phyloP scores from a whole-genome alignment of 805 yeast species.

The Kregervanrija pseudodelftensis region DNA sequence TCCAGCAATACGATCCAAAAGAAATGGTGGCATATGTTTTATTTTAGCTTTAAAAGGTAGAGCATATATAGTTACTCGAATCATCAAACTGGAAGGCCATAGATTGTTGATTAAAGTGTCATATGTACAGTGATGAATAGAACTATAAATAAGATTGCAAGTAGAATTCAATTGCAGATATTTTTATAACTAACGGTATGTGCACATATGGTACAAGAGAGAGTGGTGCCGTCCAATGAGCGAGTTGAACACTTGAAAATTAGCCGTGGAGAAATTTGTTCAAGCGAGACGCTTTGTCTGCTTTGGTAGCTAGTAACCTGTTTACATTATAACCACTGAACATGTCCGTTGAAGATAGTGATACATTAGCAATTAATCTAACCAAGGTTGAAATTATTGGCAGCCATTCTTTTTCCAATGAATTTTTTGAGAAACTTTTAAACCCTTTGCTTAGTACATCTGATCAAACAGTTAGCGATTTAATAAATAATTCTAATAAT shows the following conservation, averaged over 20 bases:
- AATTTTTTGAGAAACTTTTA: conserved; percentile 38
- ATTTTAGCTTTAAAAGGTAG: conserved; percentile 18
- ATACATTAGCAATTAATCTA: conserved; percentile 16
- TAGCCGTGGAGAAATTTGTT: too few relatives aligned
- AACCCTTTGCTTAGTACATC: conserved; percentile 34
- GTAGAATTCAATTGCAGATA: too few relatives aligned
- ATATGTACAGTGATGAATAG: conserved; percentile 18
- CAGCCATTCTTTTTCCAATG: conserved; percentile 29
- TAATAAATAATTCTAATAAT: conserved; percentile 23
- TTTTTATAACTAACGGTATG: too few relatives aligned
- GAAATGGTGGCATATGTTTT: conserved; percentile 17
- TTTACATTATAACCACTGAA: too few relatives aligned
- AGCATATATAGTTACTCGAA: conserved; percentile 19
- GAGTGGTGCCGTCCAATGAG: too few relatives aligned
- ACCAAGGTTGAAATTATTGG: conserved; percentile 26
- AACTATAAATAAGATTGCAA: background rate
- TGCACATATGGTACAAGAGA: too few relatives aligned
- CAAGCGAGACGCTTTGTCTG: too few relatives aligned
- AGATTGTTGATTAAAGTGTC: conserved; percentile 16
- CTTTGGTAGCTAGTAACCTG: too few relatives aligned
- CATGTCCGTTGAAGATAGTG: too few relatives aligned
- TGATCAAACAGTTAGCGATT: conserved; percentile 35
- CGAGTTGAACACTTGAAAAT: too few relatives aligned
- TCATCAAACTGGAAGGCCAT: conserved; percentile 20
- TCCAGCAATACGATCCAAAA: conserved; percentile 17